Evolutionary conservation across 352 stramenopile species (phyloP).

Genomic region (Pythium monospermum): DNA sequence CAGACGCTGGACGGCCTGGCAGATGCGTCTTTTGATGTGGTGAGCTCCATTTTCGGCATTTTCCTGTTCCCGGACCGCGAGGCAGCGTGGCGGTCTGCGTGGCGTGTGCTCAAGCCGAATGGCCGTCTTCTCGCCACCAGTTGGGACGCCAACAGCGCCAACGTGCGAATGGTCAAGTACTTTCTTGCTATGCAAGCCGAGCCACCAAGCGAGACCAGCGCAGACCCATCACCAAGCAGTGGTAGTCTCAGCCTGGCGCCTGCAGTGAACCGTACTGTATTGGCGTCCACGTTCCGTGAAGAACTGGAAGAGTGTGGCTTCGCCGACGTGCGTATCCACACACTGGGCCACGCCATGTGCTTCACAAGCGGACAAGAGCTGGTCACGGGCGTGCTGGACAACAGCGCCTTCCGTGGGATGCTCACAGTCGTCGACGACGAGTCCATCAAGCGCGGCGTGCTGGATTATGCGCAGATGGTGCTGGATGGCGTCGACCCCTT

Average conservation of each 20-base stretch:
- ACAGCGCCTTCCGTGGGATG: conserved; percentile 1
- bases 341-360: conserved; percentile 7
- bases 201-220: background rate
- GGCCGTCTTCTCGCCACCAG: conserved; percentile 11
- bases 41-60: conserved; percentile 17
- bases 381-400: conserved; percentile 10
- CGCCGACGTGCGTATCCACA: conserved; percentile 6
- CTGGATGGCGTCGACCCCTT: conserved; percentile 12
- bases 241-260: too few relatives aligned
- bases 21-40: conserved; percentile 16
- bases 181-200: background rate
- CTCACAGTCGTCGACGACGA: conserved; percentile 4
- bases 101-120: conserved; percentile 13
- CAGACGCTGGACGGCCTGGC: conserved; percentile 15
- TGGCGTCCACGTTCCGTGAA: background rate
- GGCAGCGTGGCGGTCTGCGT: conserved; percentile 10
- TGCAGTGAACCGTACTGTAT: conserved; percentile 10
- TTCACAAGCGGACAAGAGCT: conserved; percentile 10
- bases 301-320: conserved; percentile 14
- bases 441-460: conserved; percentile 5
- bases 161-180: conserved; percentile 6
- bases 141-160: conserved; percentile 14
- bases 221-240: too few relatives aligned
- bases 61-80: conserved; percentile 16
- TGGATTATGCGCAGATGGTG: conserved; percentile 7